These are phyloP conservation scores for Myriosclerotinia scirpicola DNA, from an alignment of 2,329 filamentous ascomycete species.

Conservation along the genomic window DNA sequence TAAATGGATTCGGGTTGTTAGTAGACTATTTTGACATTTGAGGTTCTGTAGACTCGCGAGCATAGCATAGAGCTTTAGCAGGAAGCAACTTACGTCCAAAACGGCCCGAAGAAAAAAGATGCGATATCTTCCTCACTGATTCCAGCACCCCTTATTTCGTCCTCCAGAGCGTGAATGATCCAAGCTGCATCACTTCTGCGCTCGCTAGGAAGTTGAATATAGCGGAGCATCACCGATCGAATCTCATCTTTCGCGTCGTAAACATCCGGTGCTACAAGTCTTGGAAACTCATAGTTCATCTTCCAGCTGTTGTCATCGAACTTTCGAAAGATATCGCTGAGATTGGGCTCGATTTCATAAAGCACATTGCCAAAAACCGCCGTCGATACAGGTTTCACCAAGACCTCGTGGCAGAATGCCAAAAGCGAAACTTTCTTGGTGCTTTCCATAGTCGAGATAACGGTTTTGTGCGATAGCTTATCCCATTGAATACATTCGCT, in stretches of 20 bases:
- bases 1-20: not conserved
- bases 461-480: not conserved
- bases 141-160: not conserved
- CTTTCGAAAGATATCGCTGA: not conserved
- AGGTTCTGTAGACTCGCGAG: not conserved
- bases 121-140: not conserved
- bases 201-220: not conserved
- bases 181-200: not conserved
- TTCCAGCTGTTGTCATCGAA: not conserved
- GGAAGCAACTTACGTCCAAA: not conserved
- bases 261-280: not conserved
- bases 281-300: not conserved
- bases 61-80: not conserved
- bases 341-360: not conserved
- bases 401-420: not conserved
- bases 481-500: not conserved
- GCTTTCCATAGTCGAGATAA: not conserved
- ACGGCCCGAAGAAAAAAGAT: not conserved
- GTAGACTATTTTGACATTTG: not conserved
- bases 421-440: not conserved
- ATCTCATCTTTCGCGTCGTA: conserved; percentile 1
- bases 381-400: not conserved
- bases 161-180: not conserved
- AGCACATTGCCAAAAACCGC: not conserved
- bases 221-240: not conserved